A percentile compares a stretch with the other conserved stretches of the same genome.
These are phyloP conservation scores for Eucalyptus coolabah DNA, from an alignment of 345 rosid genomes.

Conservation along the genomic window DNA sequence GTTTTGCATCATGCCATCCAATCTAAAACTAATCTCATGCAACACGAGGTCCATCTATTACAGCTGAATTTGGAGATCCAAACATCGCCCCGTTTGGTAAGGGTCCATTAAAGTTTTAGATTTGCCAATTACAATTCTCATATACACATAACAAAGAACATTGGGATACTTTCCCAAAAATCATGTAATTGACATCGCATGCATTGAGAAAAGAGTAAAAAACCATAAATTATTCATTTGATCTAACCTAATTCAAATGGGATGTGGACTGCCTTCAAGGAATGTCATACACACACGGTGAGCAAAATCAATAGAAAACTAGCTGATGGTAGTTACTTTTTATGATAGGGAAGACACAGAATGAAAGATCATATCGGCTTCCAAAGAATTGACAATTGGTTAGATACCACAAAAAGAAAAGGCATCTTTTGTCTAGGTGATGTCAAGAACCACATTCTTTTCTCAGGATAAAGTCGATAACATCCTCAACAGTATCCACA, in stretches of 20 bases:
- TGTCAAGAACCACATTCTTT: slow-evolving; percentile 16
- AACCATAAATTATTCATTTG: background rate
- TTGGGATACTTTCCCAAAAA: background rate
- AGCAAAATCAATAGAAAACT: background rate
- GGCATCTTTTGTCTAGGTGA: background rate
- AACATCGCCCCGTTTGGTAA: background rate
- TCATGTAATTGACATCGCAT: background rate
- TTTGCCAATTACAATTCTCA: background rate
- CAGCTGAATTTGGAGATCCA: background rate
- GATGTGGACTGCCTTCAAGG: background rate
- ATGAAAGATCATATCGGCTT: background rate
- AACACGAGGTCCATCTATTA: background rate
- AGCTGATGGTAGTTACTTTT: background rate
- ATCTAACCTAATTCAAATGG: background rate
- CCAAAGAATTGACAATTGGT: background rate
- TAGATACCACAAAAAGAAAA: background rate
- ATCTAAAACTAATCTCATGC: too few relatives aligned
- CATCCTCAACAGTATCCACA: slow-evolving; percentile 71
- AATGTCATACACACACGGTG: background rate
- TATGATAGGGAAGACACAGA: background rate
- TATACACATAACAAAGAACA: background rate
- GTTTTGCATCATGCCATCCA: background rate
- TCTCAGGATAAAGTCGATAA: slow-evolving; percentile 55
- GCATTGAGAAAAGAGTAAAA: background rate
- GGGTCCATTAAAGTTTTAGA: background rate